A percentile compares a stretch with the other conserved stretches of the same genome.
Evolutionary conservation across 768 basidiomycete species (phyloP).

Genomic region (Pisolithus albus): DNA sequence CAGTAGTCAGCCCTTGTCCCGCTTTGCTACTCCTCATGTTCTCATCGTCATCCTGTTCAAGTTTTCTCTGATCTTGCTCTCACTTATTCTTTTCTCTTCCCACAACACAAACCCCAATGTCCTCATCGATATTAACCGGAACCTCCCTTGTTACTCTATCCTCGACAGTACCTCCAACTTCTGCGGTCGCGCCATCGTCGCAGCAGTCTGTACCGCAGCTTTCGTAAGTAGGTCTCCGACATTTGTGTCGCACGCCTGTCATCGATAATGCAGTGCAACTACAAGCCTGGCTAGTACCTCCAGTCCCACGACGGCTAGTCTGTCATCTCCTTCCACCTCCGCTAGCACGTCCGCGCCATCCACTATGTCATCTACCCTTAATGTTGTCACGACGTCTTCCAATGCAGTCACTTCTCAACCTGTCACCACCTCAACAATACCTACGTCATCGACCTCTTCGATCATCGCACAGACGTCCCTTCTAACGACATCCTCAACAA

Average conservation of each 20-base stretch:
- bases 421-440: slow-evolving; percentile 11
- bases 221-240: slow-evolving; percentile 16
- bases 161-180: slow-evolving; percentile 6
- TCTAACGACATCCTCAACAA: background rate
- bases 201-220: slow-evolving; percentile 9
- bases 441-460: slow-evolving; percentile 8
- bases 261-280: slow-evolving; percentile 13
- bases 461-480: slow-evolving; percentile 7
- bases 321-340: slow-evolving; percentile 9
- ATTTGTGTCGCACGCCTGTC: slow-evolving; percentile 3
- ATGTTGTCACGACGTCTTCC: background rate
- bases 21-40: background rate
- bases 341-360: slow-evolving; percentile 11
- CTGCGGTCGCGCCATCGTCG: slow-evolving; percentile 5
- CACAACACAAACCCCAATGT: slow-evolving; percentile 14
- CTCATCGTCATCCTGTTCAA: slow-evolving; percentile 4
- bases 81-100: slow-evolving; percentile 6
- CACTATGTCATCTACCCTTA: slow-evolving; percentile 15
- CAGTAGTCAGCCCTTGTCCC: slow-evolving; percentile 1
- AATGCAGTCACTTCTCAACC: background rate
- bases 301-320: slow-evolving; percentile 9
- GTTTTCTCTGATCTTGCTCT: slow-evolving; percentile 7
- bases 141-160: slow-evolving; percentile 8
- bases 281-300: slow-evolving; percentile 8
- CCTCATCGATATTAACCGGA: slow-evolving; percentile 12